Evolutionary conservation across 2,329 filamentous ascomycete genomes (phyloP).

Genomic region (Penicillium italicum): DNA sequence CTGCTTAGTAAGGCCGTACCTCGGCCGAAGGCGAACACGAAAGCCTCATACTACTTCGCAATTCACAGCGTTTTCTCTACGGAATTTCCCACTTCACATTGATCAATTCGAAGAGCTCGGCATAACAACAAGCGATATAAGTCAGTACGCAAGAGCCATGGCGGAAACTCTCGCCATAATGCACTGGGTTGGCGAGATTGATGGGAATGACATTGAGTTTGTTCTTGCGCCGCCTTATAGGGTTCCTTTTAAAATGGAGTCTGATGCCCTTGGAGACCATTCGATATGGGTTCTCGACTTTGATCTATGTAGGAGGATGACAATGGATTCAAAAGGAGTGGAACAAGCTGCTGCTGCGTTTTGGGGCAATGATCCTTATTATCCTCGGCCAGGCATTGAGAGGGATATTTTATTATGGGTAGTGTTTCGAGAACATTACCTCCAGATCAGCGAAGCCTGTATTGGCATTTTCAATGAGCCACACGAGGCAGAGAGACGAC

Average conservation of each 20-base stretch:
- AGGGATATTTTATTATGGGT: conserved; percentile 20
- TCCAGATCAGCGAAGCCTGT: conserved; percentile 13
- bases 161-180: neutral
- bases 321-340: neutral
- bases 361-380: conserved; percentile 32
- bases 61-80: conserved; percentile 19
- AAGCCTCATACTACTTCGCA: conserved; percentile 10
- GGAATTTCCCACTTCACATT: conserved; percentile 41
- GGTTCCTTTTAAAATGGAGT: neutral
- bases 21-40: conserved; percentile 40
- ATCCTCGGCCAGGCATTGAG: conserved; percentile 39
- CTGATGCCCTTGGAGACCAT: neutral
- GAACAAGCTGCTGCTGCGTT: neutral
- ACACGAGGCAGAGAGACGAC: neutral
- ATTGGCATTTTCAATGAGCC: neutral
- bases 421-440: conserved; percentile 27
- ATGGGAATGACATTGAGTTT: neutral
- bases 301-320: neutral
- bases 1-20: conserved; percentile 51
- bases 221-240: neutral
- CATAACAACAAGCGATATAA: neutral
- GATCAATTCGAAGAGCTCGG: neutral
- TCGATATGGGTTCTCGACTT: neutral
- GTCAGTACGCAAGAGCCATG: neutral
- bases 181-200: neutral